Base-by-base conservation (phyloP, 2,329 filamentous ascomycete species). In the Raffaelea arxii region DNA sequence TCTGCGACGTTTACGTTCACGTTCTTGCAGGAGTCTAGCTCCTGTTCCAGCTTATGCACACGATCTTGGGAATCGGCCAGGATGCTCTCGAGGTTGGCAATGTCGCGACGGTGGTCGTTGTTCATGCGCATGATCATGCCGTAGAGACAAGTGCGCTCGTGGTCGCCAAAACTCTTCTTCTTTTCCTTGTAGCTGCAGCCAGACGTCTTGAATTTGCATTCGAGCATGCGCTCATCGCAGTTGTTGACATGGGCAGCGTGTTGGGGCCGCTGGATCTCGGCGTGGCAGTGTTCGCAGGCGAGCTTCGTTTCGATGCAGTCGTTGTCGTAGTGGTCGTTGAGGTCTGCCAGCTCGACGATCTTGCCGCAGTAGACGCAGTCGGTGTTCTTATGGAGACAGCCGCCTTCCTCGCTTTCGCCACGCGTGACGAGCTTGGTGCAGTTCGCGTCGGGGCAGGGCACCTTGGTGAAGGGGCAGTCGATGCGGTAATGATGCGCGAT, bases 401-500 rank as follows among this genome's bases (percentile, higher is more conserved):
- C 68, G n/a, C 65, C 66, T 2, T 64, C 61, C n/a, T 63, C 63
- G 3, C 64, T 61, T 48, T 77, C 67, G 51, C 73, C 75, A 41
- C 72, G 67, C 12, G 67, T 64, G 3, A 82, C 65, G 22, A 65
- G 66, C 56, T 75, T 70, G 25, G 65, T 59, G 58, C 80, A 84
- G 3, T 59, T 56, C 14, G 66, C 56, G 30, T 74, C 72, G 0
- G 75, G 71, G 53, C 80, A 84, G n/a, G 67, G 64, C 19, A 78
- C 72, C 25, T 71, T 62, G 5, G 71, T 72, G 54, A 74, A 78
- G 1, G 66, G 66, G 56, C 80, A 84, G 42, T 78, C 74, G 19
- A 67, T 67, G 7, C 69, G 68, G 36, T 78, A 68, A 55, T 84
- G 80, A 23, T 68, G 66, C 53, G 74, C 68, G 9, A 82, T 66